A percentile compares a stretch with the other conserved stretches of the same genome.
These are phyloP conservation scores for Mycena chlorophos DNA, from an alignment of 768 basidiomycete genomes.

Conservation along the genomic window DNA sequence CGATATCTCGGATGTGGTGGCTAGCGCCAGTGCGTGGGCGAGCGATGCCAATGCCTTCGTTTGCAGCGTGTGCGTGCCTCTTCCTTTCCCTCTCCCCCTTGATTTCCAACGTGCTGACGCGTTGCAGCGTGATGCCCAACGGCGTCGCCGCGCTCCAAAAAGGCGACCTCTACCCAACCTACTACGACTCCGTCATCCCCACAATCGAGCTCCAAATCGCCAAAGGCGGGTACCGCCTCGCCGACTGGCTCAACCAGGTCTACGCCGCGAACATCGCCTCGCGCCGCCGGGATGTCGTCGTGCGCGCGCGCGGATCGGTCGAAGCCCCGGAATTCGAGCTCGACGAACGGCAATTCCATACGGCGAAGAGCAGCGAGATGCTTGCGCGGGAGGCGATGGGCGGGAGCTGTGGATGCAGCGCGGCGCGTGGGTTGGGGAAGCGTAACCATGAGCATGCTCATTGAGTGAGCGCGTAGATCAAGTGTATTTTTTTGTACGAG, in stretches of 20 bases:
- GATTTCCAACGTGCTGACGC: too few species aligned
- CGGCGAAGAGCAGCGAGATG: neutral
- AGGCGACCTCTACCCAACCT: constrained; percentile 22
- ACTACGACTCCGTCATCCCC: constrained; percentile 19
- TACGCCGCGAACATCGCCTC: constrained; percentile 26
- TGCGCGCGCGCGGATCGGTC: neutral
- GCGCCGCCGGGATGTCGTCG: neutral
- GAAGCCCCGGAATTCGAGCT: neutral
- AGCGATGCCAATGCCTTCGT: constrained; percentile 30
- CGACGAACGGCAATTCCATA: neutral
- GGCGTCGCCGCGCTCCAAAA: constrained; percentile 21
- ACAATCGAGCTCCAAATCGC: constrained; percentile 33
- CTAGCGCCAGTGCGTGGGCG: constrained; percentile 31
- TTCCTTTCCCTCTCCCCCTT: too few species aligned
- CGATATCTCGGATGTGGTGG: constrained; percentile 23
- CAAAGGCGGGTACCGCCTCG: constrained; percentile 33
- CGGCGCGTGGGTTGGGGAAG: too few species aligned
- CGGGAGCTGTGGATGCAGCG: neutral
- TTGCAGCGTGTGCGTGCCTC: too few species aligned
- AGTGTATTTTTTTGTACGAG: too few species aligned
- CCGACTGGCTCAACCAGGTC: constrained; percentile 35
- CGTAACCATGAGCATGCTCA: neutral
- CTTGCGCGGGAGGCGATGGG: neutral
- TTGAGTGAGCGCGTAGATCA: neutral
- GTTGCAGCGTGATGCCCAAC: constrained; percentile 31